Base-by-base conservation (phyloP, 441 rosid species). In the Codiaeum variegatum region DNA sequence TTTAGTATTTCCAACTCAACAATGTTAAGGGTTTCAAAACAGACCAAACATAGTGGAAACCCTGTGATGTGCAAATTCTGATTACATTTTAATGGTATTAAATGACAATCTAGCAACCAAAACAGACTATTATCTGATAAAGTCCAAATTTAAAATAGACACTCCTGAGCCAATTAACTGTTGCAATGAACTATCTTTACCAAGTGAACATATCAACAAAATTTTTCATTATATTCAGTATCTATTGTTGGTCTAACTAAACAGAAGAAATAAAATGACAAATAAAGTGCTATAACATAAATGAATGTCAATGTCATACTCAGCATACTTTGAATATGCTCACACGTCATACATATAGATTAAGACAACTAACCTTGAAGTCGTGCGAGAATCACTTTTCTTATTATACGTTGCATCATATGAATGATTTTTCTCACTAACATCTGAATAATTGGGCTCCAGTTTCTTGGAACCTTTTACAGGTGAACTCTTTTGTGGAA, bases 281-380 rank as follows among this genome's bases (percentile, higher is more conserved):
- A 56, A 58, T n/a, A 69, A 49, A 32, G n/a, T 28, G 6, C 0
- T 26, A 55, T 23, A 21, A 24, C 28, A 52, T 16, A 6, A 16
- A 36, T 52, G 42, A 21, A 34, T 11, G 9, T 19, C 42, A 7
- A 34, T 24, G 0, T 40, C 49, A 60, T 16, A 49, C 23, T 6
- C 19, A 32, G 38, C 44, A 16, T 46, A 70, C 23, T 36, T 21
- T 19, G 31, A 34, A 49, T 49, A 21, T 60, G 32, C 23, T 40
- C 11, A 62, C 70, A 62, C 23, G 74, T 52, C 56, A 40, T 4
- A 7, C 11, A 10, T 3, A 21, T 3, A 15, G 67, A n/a, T 52
- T 19, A 15, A 63, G 56, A 67, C 52, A 73, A 40, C 76, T 66
- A 75, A 92, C 97, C 97, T 86, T 69, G 95, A 86, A 83, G 86